phyloP scores from a whole-genome alignment of 1,284 basidiomycete species.

The Cryptococcus neoformans region DNA sequence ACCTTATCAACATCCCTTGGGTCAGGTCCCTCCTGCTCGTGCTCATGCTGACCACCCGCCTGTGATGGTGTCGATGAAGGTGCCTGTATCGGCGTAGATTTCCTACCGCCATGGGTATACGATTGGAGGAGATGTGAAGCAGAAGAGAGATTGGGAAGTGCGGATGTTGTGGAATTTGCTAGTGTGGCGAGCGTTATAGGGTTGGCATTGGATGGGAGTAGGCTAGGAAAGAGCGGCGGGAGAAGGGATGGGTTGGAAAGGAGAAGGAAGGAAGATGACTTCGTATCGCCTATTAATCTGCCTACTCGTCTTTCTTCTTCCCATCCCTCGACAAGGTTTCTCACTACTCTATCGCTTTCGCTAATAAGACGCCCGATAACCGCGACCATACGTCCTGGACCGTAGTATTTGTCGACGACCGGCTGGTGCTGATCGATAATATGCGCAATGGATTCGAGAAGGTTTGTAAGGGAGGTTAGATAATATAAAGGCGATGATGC shows the following conservation, averaged over 20 bases:
- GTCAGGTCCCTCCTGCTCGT: conserved; percentile 67
- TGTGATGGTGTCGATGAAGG: conserved; percentile 14
- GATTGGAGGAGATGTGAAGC: conserved; percentile 41
- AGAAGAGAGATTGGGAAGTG: conserved; percentile 49
- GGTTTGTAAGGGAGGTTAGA: conserved; percentile 73
- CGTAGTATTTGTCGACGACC: conserved; percentile 97
- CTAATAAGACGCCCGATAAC: conserved; percentile 75
- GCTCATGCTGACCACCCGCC: conserved; percentile 32
- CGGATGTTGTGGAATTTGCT: conserved; percentile 37
- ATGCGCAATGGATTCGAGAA: conserved; percentile 93
- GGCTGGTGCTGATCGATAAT: conserved; percentile 97
- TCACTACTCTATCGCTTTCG: conserved; percentile 82
- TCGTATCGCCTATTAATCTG: conserved; percentile 47
- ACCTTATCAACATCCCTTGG: conserved; percentile 86
- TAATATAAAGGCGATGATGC: conserved; percentile 87
- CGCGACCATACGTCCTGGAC: conserved; percentile 72
- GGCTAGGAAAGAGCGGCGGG: conserved; percentile 34
- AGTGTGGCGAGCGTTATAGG: conserved; percentile 36
- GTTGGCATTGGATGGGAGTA: conserved; percentile 17
- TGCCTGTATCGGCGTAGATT: conserved; percentile 34
- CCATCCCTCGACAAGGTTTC: conserved; percentile 77
- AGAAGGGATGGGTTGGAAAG: conserved; percentile 36
- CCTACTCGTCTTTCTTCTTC: conserved; percentile 70
- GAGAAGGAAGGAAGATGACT: conserved; percentile 42
- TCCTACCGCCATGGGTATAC: conserved; percentile 40